phyloP scores from a whole-genome alignment of 257 asterid genomes.

The Penstemon barbatus region DNA sequence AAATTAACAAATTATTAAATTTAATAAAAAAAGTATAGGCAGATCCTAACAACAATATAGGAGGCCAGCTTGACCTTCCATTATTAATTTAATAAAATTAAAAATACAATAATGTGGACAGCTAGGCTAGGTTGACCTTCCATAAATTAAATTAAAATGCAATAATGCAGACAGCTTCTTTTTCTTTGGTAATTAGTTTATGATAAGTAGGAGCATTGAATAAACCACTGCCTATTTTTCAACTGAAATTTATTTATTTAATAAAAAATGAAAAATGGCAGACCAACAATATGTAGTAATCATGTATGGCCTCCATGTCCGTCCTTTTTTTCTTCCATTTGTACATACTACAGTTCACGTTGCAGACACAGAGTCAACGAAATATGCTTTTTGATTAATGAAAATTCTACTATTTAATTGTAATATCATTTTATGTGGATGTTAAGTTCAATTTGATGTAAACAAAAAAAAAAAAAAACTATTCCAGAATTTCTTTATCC shows the following conservation, averaged over 20 bases:
- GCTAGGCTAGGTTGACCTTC: too few species aligned
- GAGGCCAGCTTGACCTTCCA: too few species aligned
- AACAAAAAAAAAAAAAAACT: background rate
- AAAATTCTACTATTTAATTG: too few species aligned
- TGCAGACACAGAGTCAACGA: conserved; percentile 24
- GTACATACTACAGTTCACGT: conserved; percentile 5
- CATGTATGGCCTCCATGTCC: background rate
- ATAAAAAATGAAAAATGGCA: conserved; percentile 1
- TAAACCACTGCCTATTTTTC: too few species aligned
- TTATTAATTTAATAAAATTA: too few species aligned
- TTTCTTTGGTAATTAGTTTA: too few species aligned
- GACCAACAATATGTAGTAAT: background rate
- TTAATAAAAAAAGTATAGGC: too few species aligned
- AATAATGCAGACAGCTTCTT: background rate
- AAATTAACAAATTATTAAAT: too few species aligned
- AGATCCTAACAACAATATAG: too few species aligned
- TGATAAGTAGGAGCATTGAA: background rate
- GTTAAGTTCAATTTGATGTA: background rate
- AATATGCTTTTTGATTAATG: background rate
- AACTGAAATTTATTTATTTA: background rate
- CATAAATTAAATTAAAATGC: too few species aligned
- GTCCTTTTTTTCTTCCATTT: background rate
- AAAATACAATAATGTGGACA: too few species aligned
- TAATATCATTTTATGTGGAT: background rate
- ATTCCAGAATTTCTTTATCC: background rate